phyloP scores from a whole-genome alignment of 441 rosid species.

The Capsella rubella region DNA sequence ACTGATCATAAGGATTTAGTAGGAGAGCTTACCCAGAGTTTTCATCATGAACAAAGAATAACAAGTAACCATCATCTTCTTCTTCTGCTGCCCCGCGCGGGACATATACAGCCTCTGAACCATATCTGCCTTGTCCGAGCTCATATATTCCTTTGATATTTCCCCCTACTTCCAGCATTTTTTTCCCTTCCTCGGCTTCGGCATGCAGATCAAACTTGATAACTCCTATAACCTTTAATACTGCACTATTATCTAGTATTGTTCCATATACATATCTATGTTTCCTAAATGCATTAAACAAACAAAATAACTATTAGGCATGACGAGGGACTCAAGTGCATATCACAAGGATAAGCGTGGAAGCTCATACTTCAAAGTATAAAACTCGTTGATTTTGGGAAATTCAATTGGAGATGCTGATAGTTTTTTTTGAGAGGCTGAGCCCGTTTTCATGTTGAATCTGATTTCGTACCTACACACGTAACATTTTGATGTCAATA shows the following conservation, averaged over 20 bases:
- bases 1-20: slow-evolving; percentile 15
- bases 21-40: slow-evolving; percentile 63
- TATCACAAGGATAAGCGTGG: slow-evolving; percentile 25
- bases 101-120: slow-evolving; percentile 94
- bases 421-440: slow-evolving; percentile 80
- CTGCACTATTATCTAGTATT: slow-evolving; percentile 77
- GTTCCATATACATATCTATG: slow-evolving; percentile 95
- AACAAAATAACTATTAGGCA: slow-evolving; percentile 20
- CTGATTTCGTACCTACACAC: slow-evolving; percentile 85
- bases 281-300: slow-evolving; percentile 61
- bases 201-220: slow-evolving; percentile 88
- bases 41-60: slow-evolving; percentile 89
- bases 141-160: slow-evolving; percentile 84
- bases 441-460: slow-evolving; percentile 90
- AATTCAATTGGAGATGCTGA: slow-evolving; percentile 87
- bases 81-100: slow-evolving; percentile 67
- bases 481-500: slow-evolving; percentile 31
- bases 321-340: slow-evolving; percentile 15
- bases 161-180: slow-evolving; percentile 84
- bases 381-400: slow-evolving; percentile 84
- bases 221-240: slow-evolving; percentile 67
- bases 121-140: slow-evolving; percentile 81
- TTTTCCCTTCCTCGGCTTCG: slow-evolving; percentile 75
- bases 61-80: slow-evolving; percentile 95
- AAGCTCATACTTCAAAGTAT: slow-evolving; percentile 76